Evolutionary conservation across 768 basidiomycete genomes (phyloP).

Genomic region (Lentinula raphanica): DNA sequence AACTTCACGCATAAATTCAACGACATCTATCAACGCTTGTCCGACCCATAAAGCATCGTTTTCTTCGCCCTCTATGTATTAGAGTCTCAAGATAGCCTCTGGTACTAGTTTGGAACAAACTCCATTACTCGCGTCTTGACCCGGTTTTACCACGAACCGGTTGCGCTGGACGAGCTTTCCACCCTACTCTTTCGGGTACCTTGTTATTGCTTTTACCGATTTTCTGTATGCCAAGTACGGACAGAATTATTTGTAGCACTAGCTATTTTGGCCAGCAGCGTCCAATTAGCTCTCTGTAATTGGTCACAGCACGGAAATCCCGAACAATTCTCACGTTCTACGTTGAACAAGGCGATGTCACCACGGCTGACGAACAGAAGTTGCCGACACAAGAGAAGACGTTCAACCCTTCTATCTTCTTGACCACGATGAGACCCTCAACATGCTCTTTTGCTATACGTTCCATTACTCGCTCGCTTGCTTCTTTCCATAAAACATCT

Average conservation of each 20-base stretch:
- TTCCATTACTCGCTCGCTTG: constrained; percentile 35
- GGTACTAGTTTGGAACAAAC: too few relatives aligned
- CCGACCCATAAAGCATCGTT: background rate
- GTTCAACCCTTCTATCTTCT: background rate
- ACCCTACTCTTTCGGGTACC: background rate
- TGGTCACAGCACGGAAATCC: background rate
- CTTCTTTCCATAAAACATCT: constrained; percentile 37
- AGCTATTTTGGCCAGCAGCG: background rate
- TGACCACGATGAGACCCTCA: constrained; percentile 3
- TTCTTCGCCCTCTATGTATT: too few relatives aligned
- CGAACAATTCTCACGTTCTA: background rate
- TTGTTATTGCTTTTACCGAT: background rate
- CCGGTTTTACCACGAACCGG: background rate
- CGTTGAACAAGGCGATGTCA: background rate
- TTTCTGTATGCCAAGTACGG: too few relatives aligned
- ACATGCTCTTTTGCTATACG: constrained; percentile 12
- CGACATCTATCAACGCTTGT: constrained; percentile 5
- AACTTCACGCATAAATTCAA: too few relatives aligned
- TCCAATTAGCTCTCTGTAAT: background rate
- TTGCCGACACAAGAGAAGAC: background rate
- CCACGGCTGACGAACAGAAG: background rate
- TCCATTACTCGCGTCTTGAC: background rate
- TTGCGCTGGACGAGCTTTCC: background rate
- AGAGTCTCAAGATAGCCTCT: too few relatives aligned
- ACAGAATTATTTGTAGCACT: background rate